phyloP scores from a whole-genome alignment of 345 rosid species.

The Eucalyptus globulus region DNA sequence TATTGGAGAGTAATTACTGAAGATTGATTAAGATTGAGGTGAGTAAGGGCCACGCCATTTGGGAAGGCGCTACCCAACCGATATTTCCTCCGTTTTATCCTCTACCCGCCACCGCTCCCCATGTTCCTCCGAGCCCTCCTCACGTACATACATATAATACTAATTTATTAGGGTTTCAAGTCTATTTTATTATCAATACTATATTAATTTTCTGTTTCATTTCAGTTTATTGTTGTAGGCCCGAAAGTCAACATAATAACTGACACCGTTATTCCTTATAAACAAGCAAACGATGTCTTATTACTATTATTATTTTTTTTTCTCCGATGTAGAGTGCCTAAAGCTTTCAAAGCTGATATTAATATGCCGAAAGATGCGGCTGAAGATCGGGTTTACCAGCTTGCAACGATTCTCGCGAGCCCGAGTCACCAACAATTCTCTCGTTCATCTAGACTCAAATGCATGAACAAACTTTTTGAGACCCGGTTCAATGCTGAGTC shows the following conservation, averaged over 20 bases:
- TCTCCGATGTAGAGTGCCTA: neutral
- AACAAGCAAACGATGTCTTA: neutral
- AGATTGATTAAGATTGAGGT: neutral
- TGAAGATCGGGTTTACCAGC: too few relatives aligned
- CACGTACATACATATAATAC: neutral
- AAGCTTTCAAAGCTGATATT: neutral
- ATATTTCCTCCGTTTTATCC: neutral
- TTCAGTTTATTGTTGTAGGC: neutral
- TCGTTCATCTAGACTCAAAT: neutral
- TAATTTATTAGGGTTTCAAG: neutral
- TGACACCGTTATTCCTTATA: neutral
- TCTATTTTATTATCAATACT: neutral
- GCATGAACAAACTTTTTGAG: neutral
- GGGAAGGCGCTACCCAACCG: neutral
- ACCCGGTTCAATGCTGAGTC: neutral
- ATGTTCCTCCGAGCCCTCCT: neutral
- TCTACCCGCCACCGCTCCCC: neutral
- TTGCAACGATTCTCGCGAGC: neutral
- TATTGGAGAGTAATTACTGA: neutral
- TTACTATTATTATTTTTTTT: neutral
- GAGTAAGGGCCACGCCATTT: neutral
- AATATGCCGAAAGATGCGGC: too few relatives aligned
- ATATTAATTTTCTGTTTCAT: neutral
- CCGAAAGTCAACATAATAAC: neutral
- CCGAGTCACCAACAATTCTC: neutral